phyloP scores from a whole-genome alignment of 148 eudicot species.

The Silene latifolia region DNA sequence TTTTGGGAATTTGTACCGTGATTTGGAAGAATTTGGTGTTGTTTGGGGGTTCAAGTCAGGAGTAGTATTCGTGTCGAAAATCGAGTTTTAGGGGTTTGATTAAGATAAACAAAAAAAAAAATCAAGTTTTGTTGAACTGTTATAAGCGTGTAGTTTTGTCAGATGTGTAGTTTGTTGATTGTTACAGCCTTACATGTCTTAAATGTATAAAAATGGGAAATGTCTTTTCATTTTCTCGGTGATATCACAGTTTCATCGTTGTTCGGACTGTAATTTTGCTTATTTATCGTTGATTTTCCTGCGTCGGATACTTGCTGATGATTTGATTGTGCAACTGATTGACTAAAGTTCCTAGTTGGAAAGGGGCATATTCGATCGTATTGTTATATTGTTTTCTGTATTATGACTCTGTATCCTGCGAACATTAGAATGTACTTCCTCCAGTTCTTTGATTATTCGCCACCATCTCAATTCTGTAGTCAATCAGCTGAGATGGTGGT shows the following conservation, averaged over 20 bases:
- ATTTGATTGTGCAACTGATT: neutral
- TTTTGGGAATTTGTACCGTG: neutral
- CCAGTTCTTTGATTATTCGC: neutral
- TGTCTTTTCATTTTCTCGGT: neutral
- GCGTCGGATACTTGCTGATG: neutral
- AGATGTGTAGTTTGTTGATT: neutral
- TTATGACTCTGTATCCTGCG: neutral
- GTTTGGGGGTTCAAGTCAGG: neutral
- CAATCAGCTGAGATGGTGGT: no score
- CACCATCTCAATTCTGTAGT: neutral
- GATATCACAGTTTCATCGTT: neutral
- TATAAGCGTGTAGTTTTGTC: neutral
- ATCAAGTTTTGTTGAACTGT: neutral
- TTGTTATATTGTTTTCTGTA: neutral
- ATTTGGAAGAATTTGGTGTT: neutral
- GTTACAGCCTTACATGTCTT: neutral
- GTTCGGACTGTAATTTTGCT: neutral
- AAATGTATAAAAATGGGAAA: neutral
- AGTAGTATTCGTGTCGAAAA: neutral
- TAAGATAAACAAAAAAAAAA: neutral
- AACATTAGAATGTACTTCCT: neutral
- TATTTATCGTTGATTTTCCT: neutral
- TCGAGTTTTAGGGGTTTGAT: neutral
- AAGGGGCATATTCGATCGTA: neutral
- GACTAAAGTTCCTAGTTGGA: constrained; percentile 2